Base-by-base conservation (phyloP, 345 rosid genomes). In the Pugionium cornutum region DNA sequence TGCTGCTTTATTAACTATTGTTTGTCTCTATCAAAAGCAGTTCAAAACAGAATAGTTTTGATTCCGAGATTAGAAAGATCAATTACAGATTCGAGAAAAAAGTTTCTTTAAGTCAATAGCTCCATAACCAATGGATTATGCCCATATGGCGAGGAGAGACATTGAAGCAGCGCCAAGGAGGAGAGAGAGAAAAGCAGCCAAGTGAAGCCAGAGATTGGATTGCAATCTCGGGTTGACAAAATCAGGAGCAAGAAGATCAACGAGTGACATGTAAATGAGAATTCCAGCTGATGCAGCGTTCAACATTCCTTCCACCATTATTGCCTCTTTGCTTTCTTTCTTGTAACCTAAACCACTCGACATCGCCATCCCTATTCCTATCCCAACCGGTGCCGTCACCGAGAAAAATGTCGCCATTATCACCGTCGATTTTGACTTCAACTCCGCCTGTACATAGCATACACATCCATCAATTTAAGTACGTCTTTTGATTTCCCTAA, bases 371-470 rank as follows among this genome's bases (percentile, higher is more conserved):
- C 96, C 94, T 32, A 89, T 43, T 9, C 75, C 91, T 7, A 89
- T 83, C 47, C 96, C 96, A 6, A 76, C 34, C 0, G 85, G 89
- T 0, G 91, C 80, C 3, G 84, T 86, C 7, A 89, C 79, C 39
- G 87, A 83, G 87, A 89, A 89, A 69, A 89, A 86, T 8, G 80
- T 27, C 2, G 82, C 89, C 92, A 89, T 89, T 2, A 83, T 82
- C n/a, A 81, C 78, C 29, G 73, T 67, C 0, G 88, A 80, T 62
- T 56, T 36, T 0, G 80, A 75, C 77, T 77, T 63, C 75, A 86
- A 73, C 60, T 80, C 71, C 10, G 92, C 92, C 92, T 84, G 2
- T 25, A 49, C 11, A 27, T 1, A 58, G 18, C 4, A 47, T 3
- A 52, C 28, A 46, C 35, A 71, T 7, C 7, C 18, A 61, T 0